phyloP scores from a whole-genome alignment of 2,329 filamentous ascomycete species.

The Aspergillus thermomutatus region DNA sequence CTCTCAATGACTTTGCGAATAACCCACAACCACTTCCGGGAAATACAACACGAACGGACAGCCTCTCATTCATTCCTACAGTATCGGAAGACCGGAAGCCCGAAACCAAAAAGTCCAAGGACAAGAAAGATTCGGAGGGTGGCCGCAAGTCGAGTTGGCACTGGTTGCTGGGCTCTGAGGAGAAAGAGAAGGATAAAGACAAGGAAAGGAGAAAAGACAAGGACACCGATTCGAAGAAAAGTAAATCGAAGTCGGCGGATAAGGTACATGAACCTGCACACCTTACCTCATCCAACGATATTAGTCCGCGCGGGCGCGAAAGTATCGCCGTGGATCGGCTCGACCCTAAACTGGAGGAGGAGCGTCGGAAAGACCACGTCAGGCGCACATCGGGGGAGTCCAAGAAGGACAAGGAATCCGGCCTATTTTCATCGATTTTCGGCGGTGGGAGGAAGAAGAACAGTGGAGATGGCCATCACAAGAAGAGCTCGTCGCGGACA shows the following conservation, averaged over 20 bases:
- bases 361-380: conserved; percentile 72
- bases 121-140: conserved; percentile 70
- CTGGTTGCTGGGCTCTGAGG: conserved; percentile 72
- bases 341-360: conserved; percentile 64
- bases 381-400: conserved; percentile 64
- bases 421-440: conserved; percentile 91
- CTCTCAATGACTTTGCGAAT: conserved; percentile 62
- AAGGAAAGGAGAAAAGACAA: conserved; percentile 57
- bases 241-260: conserved; percentile 52
- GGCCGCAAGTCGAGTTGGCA: conserved; percentile 73
- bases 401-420: conserved; percentile 84
- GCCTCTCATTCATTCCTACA: conserved; percentile 75
- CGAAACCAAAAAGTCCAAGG: conserved; percentile 62
- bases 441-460: conserved; percentile 84
- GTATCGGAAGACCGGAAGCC: conserved; percentile 68
- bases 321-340: conserved; percentile 81
- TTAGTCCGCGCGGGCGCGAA: conserved; percentile 61
- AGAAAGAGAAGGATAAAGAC: conserved; percentile 66
- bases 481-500: conserved; percentile 70
- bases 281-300: conserved; percentile 81
- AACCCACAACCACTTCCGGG: conserved; percentile 68
- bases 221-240: conserved; percentile 62
- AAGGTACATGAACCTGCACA: conserved; percentile 71
- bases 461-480: conserved; percentile 69
- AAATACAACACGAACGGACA: conserved; percentile 69